Evolutionary conservation across 2,329 filamentous ascomycete genomes (phyloP).

Genomic region (Purpureocillium takamizusanense): DNA sequence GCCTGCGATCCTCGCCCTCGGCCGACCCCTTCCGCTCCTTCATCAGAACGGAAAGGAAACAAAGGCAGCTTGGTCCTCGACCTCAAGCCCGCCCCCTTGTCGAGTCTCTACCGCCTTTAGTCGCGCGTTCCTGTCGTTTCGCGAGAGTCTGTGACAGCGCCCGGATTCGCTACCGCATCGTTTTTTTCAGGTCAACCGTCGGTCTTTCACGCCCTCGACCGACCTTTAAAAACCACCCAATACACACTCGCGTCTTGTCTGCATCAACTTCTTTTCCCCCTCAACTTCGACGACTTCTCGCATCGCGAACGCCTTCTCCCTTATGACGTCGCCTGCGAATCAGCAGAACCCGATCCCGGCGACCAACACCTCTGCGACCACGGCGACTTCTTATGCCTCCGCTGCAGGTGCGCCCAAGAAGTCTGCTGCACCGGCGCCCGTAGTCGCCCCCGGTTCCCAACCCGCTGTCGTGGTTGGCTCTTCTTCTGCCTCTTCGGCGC

Average conservation of each 20-base stretch:
- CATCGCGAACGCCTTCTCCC: slow-evolving; percentile 21
- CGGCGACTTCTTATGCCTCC: slow-evolving; percentile 57
- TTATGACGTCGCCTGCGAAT: slow-evolving; percentile 54
- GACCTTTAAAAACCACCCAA: neutral
- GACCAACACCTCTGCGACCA: slow-evolving; percentile 47
- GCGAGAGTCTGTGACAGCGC: slow-evolving; percentile 3
- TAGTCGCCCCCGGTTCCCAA: slow-evolving; percentile 49
- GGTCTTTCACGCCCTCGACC: neutral
- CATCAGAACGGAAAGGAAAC: slow-evolving; percentile 1
- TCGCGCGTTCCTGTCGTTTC: slow-evolving; percentile 5
- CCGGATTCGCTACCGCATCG: neutral
- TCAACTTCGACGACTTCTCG: slow-evolving; percentile 2
- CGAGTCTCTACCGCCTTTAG: slow-evolving; percentile 7
- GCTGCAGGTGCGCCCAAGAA: slow-evolving; percentile 57
- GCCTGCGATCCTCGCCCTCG: slow-evolving; percentile 15
- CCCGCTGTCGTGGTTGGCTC: slow-evolving; percentile 47
- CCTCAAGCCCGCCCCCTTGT: slow-evolving; percentile 14
- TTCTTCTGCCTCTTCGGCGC: slow-evolving; percentile 37
- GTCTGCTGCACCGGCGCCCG: slow-evolving; percentile 47
- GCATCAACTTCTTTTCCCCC: neutral
- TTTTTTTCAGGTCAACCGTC: too few species aligned
- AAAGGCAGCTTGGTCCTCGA: slow-evolving; percentile 11
- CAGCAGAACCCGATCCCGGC: slow-evolving; percentile 46
- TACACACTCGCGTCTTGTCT: neutral
- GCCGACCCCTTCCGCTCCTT: slow-evolving; percentile 19